Evolutionary conservation across 2,329 filamentous ascomycete genomes (phyloP), one percentile per base, ranked within the genome.

Genomic region (Achaetomium macrosporum): DNA sequence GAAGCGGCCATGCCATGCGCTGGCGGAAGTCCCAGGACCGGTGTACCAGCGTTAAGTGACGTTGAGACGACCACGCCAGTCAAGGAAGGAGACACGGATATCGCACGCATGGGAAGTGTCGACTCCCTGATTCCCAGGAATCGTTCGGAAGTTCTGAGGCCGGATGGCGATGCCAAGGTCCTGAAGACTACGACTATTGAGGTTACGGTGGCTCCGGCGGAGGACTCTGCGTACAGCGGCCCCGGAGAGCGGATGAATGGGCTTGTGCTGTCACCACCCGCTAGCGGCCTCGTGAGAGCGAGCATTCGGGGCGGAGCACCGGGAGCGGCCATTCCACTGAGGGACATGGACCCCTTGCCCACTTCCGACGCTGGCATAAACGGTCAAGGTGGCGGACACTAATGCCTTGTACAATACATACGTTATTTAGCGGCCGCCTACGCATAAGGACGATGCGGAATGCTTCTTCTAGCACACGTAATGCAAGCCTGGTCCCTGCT

Each of bases 181-280:
- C 42, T 60, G 25, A 62, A 58, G 51, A 64, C 61, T 1, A 64
- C 60, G n/a, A 59, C 55, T 16, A 59, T 63, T 30, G 36, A 57
- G 29, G 55, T 63, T 7, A 63, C 60, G 4, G 56, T 62, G 7
- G 51, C 57, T 1, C 16, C 43, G 9, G 51, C 42, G 13, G 30
- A 8, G 7, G 15, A 31, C 0, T 12, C 20, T 17, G 46, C 31
- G 5, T 17, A 31, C 4, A 25, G 31, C 6, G 41, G 25, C 19
- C 29, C 25, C 2, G 43, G 19, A 10, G 39, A 30, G 2, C 19
- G n/a, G n/a, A 31, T 30, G 4, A 12, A 30, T 3, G 55, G 55
- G 11, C 15, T 54, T 39, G 12, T 46, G 36, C 30, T 58, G 30
- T 33, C 30, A 33, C 30, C 1, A 17, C 51, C 54, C 3, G 49